Conservation (phyloP, 257 asterid genomes). For the Rauvolfia tetraphylla region DNA sequence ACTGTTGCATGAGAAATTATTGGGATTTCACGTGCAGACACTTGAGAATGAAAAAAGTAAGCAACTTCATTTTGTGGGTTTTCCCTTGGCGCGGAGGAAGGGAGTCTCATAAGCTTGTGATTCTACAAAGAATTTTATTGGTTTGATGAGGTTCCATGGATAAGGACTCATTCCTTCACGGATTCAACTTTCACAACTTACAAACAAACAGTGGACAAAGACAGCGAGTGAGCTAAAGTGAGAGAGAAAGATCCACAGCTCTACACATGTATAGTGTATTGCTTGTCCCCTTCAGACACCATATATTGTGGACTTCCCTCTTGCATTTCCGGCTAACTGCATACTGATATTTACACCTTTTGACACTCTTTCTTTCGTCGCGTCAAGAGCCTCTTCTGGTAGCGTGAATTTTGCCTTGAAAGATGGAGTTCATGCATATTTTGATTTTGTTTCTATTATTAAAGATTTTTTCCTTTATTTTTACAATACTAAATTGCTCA, state of each 20-base stretch:
- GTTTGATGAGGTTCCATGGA: slow-evolving; percentile 33
- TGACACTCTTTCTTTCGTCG: too few species aligned
- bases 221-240: background rate
- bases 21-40: slow-evolving; percentile 83
- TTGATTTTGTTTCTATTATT: too few species aligned
- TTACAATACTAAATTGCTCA: too few species aligned
- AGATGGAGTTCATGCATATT: too few species aligned
- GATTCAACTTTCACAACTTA: slow-evolving; percentile 56
- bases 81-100: background rate
- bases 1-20: slow-evolving; percentile 93
- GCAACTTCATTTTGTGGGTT: background rate
- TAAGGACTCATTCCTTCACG: slow-evolving; percentile 48
- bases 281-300: slow-evolving; percentile 14
- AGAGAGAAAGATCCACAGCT: slow-evolving; percentile 3
- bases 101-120: slow-evolving; percentile 9
- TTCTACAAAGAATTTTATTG: slow-evolving; percentile 11
- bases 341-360: background rate
- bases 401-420: too few species aligned
- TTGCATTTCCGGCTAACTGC: background rate
- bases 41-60: background rate
- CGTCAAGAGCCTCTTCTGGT: too few species aligned
- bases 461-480: too few species aligned
- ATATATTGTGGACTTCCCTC: background rate
- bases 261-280: background rate
- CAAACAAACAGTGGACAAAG: slow-evolving; percentile 26